These are phyloP conservation scores for Lactuca saligna DNA, from an alignment of 129 eudicot genomes.

Conservation along the genomic window DNA sequence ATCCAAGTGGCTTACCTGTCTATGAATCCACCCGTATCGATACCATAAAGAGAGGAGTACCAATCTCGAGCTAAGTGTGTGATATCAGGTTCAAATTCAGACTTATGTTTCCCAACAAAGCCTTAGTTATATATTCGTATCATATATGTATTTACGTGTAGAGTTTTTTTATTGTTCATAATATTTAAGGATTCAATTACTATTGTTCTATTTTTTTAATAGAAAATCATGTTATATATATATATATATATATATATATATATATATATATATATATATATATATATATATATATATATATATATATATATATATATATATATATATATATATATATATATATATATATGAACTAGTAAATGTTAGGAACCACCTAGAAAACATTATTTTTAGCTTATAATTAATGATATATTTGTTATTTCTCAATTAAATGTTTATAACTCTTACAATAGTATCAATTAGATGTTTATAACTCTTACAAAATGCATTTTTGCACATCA, in stretches of 20 bases:
- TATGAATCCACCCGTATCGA: slow-evolving; percentile 81
- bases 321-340: no score
- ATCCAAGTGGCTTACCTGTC: slow-evolving; percentile 75
- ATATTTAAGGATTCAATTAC: neutral
- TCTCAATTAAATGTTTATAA: no score
- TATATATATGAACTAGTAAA: no score
- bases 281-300: no score
- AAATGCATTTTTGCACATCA: no score
- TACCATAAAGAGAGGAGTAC: slow-evolving; percentile 65
- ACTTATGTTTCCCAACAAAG: neutral
- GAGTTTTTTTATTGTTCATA: slow-evolving; percentile 5
- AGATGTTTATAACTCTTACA: no score
- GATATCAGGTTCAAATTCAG: slow-evolving; percentile 10
- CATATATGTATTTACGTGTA: slow-evolving; percentile 5
- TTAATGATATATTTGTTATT: no score
- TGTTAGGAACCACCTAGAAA: no score
- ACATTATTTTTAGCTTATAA: no score
- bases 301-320: no score
- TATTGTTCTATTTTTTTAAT: neutral
- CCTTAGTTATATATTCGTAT: neutral
- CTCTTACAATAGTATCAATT: no score
- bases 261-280: no score
- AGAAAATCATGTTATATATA: neutral
- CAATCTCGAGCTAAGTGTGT: slow-evolving; percentile 38
- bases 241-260: neutral